Evolutionary conservation across 2,329 filamentous ascomycete species (phyloP), one percentile per base, ranked within the genome.

Genomic region (Colletotrichum eleusines): DNA sequence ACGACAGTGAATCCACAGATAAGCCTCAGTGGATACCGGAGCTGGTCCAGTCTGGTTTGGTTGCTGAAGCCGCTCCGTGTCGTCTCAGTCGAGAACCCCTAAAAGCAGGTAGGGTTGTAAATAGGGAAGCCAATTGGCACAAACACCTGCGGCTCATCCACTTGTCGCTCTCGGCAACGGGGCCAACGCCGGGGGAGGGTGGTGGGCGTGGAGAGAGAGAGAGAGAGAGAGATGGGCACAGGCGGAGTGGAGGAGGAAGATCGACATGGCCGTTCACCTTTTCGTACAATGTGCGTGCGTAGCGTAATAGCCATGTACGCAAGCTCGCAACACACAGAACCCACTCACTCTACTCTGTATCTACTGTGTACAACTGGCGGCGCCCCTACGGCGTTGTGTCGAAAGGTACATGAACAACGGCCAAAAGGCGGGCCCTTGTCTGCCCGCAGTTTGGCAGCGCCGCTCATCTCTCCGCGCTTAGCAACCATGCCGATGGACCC

Each of bases 401-500:
- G 44, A 50, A 26, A 51, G 31, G 33, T n/a, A 48, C n/a, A n/a
- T n/a, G n/a, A 16, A 3, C 58, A 18, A 26, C 8, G 46, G 42
- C 20, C 20, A 28, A 35, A 61, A 61, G 11, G 48, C n/a, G 26
- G 31, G 28, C 40, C 20, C 31, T 31, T 26, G 57, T 33, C 38
- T 33, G 59, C 44, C 28, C 20, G 46, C 40, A 65, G n/a, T 48
- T 60, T 65, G 31, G 53, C 63, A 50, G 63, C 16, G 57, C 20
- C 28, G 63, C 33, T 33, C n/a, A 20, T 40, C 33, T 20, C 12
- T 46, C 48, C 50, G 64, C 64, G 64, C 58, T 62, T 62, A 61
- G 46, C 64, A 26, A 33, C 64, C 46, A 62, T 54, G 57, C 38
- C 64, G 64, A 44, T 23, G 38, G 64, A 66, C 57, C 64, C 64